These are phyloP conservation scores for Schizophyllum amplum DNA, from an alignment of 1,284 basidiomycete species.

Conservation along the genomic window DNA sequence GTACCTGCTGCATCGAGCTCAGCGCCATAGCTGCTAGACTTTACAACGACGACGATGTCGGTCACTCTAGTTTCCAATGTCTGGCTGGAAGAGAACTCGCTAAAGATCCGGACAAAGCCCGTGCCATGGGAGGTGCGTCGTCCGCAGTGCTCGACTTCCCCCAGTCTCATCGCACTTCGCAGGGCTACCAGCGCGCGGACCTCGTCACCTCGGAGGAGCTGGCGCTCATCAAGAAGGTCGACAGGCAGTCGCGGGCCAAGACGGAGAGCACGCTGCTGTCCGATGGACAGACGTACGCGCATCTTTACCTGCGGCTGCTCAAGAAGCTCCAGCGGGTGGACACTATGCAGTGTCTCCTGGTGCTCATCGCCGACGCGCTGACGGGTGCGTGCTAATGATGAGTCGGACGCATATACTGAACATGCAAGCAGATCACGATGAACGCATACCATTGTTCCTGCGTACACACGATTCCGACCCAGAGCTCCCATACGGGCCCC, in stretches of 20 bases:
- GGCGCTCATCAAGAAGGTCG: conserved; percentile 83
- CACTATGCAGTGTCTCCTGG: conserved; percentile 90
- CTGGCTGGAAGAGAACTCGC: conserved; percentile 82
- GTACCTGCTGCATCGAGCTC: not conserved
- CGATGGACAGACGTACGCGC: conserved; percentile 77
- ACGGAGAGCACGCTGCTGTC: conserved; percentile 69
- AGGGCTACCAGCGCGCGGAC: conserved; percentile 94
- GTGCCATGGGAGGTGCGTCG: conserved; percentile 91
- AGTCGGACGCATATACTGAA: not conserved
- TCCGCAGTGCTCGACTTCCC: too few species aligned
- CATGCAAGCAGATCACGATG: conserved; percentile 55
- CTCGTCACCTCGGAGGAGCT: conserved; percentile 88
- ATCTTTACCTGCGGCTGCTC: conserved; percentile 86
- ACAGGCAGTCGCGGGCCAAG: conserved; percentile 70
- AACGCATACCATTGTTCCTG: conserved; percentile 69
- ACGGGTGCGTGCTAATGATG: conserved; percentile 53
- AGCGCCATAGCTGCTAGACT: not conserved
- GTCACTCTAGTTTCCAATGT: conserved; percentile 80
- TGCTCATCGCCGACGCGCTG: conserved; percentile 87
- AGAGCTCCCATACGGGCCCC: conserved; percentile 78
- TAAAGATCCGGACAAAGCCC: conserved; percentile 83
- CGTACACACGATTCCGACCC: conserved; percentile 52
- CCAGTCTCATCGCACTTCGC: conserved; percentile 10
- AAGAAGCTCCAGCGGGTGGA: conserved; percentile 91
- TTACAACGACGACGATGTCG: conserved; percentile 43